These are phyloP conservation scores for Lactarius pseudohatsudake DNA, from an alignment of 768 basidiomycete genomes.

Conservation along the genomic window DNA sequence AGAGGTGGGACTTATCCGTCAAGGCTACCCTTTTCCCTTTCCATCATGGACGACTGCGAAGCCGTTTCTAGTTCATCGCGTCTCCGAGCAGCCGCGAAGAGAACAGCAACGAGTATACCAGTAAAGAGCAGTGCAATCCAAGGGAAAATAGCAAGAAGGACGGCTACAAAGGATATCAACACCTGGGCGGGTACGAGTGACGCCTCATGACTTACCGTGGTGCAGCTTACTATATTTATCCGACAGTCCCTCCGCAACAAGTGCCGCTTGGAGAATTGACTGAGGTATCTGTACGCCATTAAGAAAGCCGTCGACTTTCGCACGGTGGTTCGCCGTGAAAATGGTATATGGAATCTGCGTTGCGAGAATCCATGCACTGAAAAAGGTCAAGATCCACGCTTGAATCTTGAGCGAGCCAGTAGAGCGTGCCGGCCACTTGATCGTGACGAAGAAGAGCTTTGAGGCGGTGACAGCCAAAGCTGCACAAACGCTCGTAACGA, in stretches of 20 bases:
- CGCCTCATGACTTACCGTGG: conserved; percentile 1
- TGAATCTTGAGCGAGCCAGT: conserved; percentile 32
- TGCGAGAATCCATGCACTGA: conserved; percentile 49
- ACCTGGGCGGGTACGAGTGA: not conserved
- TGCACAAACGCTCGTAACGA: conserved; percentile 28
- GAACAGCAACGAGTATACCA: conserved; percentile 1
- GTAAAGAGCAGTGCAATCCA: conserved; percentile 19
- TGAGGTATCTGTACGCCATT: conserved; percentile 40
- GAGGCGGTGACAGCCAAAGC: conserved; percentile 39
- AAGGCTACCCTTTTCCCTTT: not conserved
- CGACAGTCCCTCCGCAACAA: conserved; percentile 10
- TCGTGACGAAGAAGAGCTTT: conserved; percentile 33
- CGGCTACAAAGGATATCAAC: conserved; percentile 1
- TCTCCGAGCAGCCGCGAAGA: conserved; percentile 16
- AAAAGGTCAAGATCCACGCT: conserved; percentile 42
- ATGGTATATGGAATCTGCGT: conserved; percentile 48
- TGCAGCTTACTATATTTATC: conserved; percentile 19
- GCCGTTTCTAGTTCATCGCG: not conserved
- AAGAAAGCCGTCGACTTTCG: conserved; percentile 45
- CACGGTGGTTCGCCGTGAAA: conserved; percentile 47
- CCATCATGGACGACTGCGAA: not conserved
- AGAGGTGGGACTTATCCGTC: not conserved
- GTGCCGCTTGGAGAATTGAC: conserved; percentile 37
- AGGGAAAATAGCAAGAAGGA: conserved; percentile 24
- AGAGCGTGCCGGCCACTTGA: conserved; percentile 28